Conservation (phyloP, 495 filamentous ascomycete species). For the Neurospora tetraspora region DNA sequence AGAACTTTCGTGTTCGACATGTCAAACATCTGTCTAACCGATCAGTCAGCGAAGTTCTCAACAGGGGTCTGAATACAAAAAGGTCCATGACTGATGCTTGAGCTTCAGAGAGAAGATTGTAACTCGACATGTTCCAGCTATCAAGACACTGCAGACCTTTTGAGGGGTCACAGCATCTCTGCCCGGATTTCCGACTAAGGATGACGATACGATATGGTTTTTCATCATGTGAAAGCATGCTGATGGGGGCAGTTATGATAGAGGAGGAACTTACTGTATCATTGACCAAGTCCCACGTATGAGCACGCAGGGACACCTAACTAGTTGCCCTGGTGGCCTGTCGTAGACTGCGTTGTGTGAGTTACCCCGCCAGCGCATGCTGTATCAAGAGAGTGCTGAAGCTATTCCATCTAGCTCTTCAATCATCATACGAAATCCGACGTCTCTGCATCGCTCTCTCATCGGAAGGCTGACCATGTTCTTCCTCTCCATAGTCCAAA, state of each 20-base stretch:
- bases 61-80: neutral
- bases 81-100: neutral
- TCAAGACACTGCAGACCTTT: constrained; percentile 14
- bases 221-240: constrained; percentile 41
- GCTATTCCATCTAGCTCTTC: constrained; percentile 2
- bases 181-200: constrained; percentile 48
- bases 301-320: neutral
- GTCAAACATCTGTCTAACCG: neutral
- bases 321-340: neutral
- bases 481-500: constrained; percentile 42
- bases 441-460: constrained; percentile 27
- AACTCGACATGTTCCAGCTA: constrained; percentile 38
- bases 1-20: neutral
- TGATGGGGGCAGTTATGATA: neutral
- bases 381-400: neutral
- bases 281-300: neutral
- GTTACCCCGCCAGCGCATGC: neutral
- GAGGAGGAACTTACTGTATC: constrained; percentile 2
- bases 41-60: neutral
- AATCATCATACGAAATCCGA: constrained; percentile 42
- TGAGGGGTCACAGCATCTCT: constrained; percentile 15
- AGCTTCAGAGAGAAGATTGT: constrained; percentile 57
- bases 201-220: constrained; percentile 52
- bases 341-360: neutral
- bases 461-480: constrained; percentile 8